These are phyloP conservation scores for Thalassiosira livingstoniorum DNA, from an alignment of 352 stramenopile species.

Conservation along the genomic window DNA sequence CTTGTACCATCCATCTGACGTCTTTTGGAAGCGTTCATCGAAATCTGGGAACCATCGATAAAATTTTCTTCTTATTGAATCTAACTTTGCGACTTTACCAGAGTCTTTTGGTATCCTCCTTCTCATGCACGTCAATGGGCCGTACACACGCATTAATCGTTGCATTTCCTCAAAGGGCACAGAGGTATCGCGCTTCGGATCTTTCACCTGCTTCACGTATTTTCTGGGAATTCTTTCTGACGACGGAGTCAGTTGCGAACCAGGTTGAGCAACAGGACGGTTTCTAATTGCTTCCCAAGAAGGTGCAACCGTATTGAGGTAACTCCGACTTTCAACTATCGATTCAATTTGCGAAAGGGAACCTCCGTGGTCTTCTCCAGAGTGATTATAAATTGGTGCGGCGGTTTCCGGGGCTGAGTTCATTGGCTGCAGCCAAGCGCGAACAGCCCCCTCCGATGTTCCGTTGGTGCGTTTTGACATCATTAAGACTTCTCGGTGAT, in stretches of 20 bases:
- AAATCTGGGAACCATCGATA: conserved; percentile 40
- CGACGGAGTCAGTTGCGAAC: neutral
- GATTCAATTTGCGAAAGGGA: neutral
- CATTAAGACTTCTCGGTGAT: too few relatives aligned
- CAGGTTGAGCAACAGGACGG: neutral
- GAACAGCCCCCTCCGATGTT: too few relatives aligned
- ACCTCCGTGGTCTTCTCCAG: neutral
- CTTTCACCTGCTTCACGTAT: neutral
- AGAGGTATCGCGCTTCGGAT: conserved; percentile 16
- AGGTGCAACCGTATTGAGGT: neutral
- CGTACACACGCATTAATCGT: conserved; percentile 28
- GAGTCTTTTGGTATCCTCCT: conserved; percentile 14
- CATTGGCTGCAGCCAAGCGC: too few relatives aligned
- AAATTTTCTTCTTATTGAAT: conserved; percentile 34
- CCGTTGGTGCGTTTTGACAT: neutral
- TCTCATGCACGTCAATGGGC: conserved; percentile 18
- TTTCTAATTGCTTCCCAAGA: neutral
- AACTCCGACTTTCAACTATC: neutral
- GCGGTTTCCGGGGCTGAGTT: too few relatives aligned
- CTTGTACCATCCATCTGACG: conserved; percentile 7
- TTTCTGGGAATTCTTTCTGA: neutral
- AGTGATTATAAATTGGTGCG: neutral
- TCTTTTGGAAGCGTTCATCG: conserved; percentile 26
- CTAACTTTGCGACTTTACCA: conserved; percentile 1
- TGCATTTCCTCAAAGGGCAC: conserved; percentile 38